phyloP scores from a whole-genome alignment of 768 basidiomycete genomes.

The Boletus barrowsii region DNA sequence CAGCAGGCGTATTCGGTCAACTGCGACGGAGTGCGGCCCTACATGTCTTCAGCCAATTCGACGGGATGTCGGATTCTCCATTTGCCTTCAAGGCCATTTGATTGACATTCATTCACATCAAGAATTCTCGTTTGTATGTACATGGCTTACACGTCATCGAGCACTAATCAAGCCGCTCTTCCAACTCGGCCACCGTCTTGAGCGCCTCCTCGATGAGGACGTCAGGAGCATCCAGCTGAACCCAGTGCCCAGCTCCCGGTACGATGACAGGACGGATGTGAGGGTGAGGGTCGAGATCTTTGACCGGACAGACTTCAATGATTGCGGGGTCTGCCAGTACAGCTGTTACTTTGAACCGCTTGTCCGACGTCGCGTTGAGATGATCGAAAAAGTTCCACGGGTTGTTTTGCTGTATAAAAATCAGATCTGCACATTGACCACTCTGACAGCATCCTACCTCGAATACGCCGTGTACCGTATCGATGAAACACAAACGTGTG shows the following conservation, averaged over 20 bases:
- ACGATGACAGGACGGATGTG: conserved; percentile 11
- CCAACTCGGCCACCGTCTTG: conserved; percentile 13
- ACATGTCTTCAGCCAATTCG: too few relatives aligned
- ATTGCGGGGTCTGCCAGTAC: conserved; percentile 18
- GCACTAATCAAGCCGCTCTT: background rate
- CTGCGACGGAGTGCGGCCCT: too few relatives aligned
- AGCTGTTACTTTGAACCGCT: conserved; percentile 13
- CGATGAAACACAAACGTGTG: too few relatives aligned
- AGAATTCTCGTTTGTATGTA: background rate
- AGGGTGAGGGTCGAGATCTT: conserved; percentile 14
- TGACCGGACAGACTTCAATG: background rate
- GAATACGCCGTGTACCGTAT: background rate
- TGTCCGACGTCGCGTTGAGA: background rate
- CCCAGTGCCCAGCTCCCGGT: conserved; percentile 19
- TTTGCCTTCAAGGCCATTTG: too few relatives aligned
- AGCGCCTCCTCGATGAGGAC: conserved; percentile 18
- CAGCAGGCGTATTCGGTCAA: too few relatives aligned
- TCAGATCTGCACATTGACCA: background rate
- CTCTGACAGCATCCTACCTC: background rate
- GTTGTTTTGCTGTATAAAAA: conserved; percentile 5
- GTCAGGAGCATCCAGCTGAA: conserved; percentile 24
- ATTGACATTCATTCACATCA: background rate
- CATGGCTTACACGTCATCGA: background rate
- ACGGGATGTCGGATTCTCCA: too few relatives aligned
- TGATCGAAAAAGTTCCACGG: conserved; percentile 20